These are phyloP conservation scores for Komagataella pastoris DNA, from an alignment of 805 yeast genomes.

Conservation along the genomic window DNA sequence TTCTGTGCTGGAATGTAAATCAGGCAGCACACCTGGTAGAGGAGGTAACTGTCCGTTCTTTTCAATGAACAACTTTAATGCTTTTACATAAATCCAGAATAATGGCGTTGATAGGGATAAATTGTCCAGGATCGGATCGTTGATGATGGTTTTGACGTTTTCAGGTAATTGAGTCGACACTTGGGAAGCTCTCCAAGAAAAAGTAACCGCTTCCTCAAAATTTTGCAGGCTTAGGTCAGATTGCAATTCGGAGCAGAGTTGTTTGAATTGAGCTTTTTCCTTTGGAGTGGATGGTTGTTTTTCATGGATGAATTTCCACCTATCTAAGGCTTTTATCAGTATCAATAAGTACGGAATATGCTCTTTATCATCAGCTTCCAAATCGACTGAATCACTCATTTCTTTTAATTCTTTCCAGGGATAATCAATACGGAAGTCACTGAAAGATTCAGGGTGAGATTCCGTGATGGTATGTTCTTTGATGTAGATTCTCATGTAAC, in stretches of 20 bases:
- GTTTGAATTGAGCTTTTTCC: conserved; percentile 21
- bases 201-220: conserved; percentile 36
- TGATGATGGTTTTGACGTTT: conserved; percentile 13
- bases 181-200: conserved; percentile 28
- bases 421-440: conserved; percentile 50
- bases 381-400: conserved; percentile 35
- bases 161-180: conserved; percentile 19
- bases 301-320: conserved; percentile 18
- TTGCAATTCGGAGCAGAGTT: conserved; percentile 21
- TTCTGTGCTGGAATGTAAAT: conserved; percentile 72
- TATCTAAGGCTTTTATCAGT: conserved; percentile 36
- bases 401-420: conserved; percentile 62
- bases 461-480: conserved; percentile 57
- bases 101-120: conserved; percentile 13
- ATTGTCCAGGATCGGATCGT: conserved; percentile 9
- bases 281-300: conserved; percentile 11
- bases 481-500: conserved; percentile 37
- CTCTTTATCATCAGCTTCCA: conserved; percentile 33
- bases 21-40: conserved; percentile 65
- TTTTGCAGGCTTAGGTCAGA: conserved; percentile 25
- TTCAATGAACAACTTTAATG: conserved; percentile 38
- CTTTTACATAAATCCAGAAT: conserved; percentile 53
- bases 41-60: conserved; percentile 35
- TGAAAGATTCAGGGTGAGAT: conserved; percentile 51
- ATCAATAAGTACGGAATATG: conserved; percentile 62